Percentiles rank a stretch among this genome's conserved stretches.
phyloP scores from a whole-genome alignment of 192 early-diverging fungal genomes.

The Podila verticillata region DNA sequence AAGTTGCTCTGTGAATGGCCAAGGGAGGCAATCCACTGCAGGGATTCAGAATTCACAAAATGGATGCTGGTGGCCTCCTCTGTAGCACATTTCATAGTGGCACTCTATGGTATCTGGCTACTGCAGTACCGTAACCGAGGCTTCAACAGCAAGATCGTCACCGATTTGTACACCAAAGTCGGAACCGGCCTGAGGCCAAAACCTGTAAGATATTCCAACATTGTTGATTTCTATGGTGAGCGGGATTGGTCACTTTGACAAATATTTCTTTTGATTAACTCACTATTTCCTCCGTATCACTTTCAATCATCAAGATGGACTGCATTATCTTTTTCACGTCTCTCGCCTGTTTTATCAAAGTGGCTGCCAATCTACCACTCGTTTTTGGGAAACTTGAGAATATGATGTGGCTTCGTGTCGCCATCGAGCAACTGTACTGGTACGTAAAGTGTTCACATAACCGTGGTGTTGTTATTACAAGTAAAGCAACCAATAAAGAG shows the following conservation, averaged over 20 bases:
- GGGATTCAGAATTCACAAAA: slow-evolving; percentile 25
- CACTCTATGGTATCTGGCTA: slow-evolving; percentile 28
- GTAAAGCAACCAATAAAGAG: too few species aligned
- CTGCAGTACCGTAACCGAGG: slow-evolving; percentile 38
- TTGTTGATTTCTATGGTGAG: neutral
- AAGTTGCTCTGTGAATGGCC: slow-evolving; percentile 38
- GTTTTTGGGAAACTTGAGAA: slow-evolving; percentile 2
- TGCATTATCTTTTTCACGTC: slow-evolving; percentile 34
- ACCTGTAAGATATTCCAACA: slow-evolving; percentile 29
- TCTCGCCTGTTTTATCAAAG: slow-evolving; percentile 24
- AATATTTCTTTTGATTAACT: neutral
- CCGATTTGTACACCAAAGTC: slow-evolving; percentile 34
- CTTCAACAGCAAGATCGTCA: slow-evolving; percentile 31
- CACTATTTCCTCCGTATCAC: neutral
- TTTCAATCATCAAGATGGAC: slow-evolving; percentile 28
- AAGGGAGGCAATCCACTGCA: slow-evolving; percentile 11
- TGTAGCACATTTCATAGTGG: slow-evolving; percentile 22
- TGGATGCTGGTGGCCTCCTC: slow-evolving; percentile 27
- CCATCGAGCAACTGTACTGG: slow-evolving; percentile 41
- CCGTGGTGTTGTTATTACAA: too few species aligned
- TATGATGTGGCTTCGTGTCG: slow-evolving; percentile 26
- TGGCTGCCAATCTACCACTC: slow-evolving; percentile 12
- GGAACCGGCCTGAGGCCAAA: slow-evolving; percentile 43
- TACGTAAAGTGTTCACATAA: neutral
- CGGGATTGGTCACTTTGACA: neutral